These are phyloP conservation scores for Pythium monospermum DNA, from an alignment of 352 stramenopile species.

Conservation along the genomic window DNA sequence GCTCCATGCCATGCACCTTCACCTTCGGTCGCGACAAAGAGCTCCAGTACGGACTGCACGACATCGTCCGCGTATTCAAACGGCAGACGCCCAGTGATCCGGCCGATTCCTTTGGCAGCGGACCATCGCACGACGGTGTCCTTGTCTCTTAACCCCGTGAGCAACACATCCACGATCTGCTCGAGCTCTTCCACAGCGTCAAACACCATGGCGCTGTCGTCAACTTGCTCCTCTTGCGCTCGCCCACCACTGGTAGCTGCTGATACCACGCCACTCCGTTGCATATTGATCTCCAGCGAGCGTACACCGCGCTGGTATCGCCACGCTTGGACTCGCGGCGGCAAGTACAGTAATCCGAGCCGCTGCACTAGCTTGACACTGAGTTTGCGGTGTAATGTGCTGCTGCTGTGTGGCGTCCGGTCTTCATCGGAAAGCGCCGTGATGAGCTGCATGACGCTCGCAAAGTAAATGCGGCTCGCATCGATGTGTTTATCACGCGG, in stretches of 20 bases:
- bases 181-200: constrained; percentile 95
- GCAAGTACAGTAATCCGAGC: constrained; percentile 92
- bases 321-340: constrained; percentile 93
- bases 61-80: constrained; percentile 96
- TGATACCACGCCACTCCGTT: constrained; percentile 30
- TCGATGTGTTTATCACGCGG: constrained; percentile 65
- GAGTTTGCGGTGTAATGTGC: constrained; percentile 90
- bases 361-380: constrained; percentile 96
- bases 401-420: constrained; percentile 33
- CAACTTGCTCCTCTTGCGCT: constrained; percentile 20
- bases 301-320: constrained; percentile 93
- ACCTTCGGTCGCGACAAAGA: constrained; percentile 90
- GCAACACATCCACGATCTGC: constrained; percentile 92
- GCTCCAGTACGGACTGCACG: constrained; percentile 92
- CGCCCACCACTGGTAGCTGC: background rate
- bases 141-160: constrained; percentile 89
- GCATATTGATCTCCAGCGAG: constrained; percentile 92
- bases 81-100: constrained; percentile 93
- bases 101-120: constrained; percentile 97
- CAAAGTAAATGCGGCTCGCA: constrained; percentile 70
- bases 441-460: constrained; percentile 66
- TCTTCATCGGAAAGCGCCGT: constrained; percentile 53
- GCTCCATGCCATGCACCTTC: constrained; percentile 97
- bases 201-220: constrained; percentile 43
- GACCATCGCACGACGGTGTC: constrained; percentile 99